Conservation (phyloP, 352 stramenopile species). For the Globisporangium nodosum region DNA sequence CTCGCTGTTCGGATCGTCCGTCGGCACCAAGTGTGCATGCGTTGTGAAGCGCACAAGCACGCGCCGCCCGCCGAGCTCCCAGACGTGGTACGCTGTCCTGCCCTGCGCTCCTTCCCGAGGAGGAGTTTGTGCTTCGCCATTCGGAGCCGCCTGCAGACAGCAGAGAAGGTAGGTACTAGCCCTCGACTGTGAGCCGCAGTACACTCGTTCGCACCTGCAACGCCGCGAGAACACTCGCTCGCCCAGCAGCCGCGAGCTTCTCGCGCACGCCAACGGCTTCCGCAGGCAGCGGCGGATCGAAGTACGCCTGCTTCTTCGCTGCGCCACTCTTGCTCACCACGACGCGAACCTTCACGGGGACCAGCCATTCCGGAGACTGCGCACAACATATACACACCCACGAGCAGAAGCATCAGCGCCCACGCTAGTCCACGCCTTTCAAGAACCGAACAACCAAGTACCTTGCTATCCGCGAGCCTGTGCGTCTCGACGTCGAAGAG, state of each 20-base stretch:
- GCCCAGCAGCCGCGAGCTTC: constrained; percentile 23
- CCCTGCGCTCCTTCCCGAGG: neutral
- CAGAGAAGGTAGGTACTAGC: neutral
- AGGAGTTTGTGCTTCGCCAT: neutral
- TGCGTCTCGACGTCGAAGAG: constrained; percentile 60
- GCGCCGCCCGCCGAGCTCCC: constrained; percentile 43
- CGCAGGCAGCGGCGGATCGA: constrained; percentile 41
- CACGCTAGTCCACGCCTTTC: too few species aligned
- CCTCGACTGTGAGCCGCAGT: neutral
- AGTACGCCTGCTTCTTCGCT: constrained; percentile 43
- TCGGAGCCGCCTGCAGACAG: constrained; percentile 1
- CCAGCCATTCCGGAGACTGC: constrained; percentile 37
- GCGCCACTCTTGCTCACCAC: constrained; percentile 20
- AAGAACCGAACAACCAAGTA: neutral
- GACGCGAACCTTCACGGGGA: constrained; percentile 52
- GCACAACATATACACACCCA: neutral
- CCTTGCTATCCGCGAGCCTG: constrained; percentile 11
- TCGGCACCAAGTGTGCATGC: constrained; percentile 17
- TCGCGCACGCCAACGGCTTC: constrained; percentile 23
- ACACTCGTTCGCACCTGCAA: constrained; percentile 6
- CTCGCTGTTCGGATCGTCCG: neutral
- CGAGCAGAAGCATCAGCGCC: too few species aligned
- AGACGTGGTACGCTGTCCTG: constrained; percentile 55
- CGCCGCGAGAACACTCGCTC: constrained; percentile 17
- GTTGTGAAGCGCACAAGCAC: constrained; percentile 59